phyloP scores from a whole-genome alignment of 1,284 basidiomycete genomes.

The Tilletia setariae region DNA sequence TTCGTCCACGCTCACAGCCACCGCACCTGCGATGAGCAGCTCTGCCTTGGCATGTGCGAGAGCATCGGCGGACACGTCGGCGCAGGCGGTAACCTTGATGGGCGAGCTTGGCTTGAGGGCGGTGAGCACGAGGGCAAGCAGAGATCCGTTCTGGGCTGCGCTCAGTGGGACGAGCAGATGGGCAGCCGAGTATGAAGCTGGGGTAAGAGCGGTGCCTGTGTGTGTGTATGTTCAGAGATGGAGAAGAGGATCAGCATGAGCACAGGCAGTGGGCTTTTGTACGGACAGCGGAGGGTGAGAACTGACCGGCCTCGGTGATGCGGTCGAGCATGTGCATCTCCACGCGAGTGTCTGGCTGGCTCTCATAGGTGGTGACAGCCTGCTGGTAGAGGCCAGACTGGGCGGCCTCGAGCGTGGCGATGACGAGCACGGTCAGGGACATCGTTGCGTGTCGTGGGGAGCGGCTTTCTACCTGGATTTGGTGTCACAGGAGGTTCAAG shows the following conservation, averaged over 20 bases:
- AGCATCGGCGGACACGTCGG: neutral
- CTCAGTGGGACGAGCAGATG: neutral
- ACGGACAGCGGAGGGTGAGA: neutral
- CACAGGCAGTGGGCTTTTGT: neutral
- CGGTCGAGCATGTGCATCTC: constrained; percentile 54
- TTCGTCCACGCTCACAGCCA: neutral
- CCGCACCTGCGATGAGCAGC: constrained; percentile 5
- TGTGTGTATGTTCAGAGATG: too few species aligned
- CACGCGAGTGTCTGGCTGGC: constrained; percentile 29
- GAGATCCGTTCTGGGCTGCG: neutral
- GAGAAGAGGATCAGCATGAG: too few species aligned
- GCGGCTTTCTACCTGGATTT: too few species aligned
- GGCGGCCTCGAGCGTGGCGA: constrained; percentile 47
- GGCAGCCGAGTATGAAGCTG: constrained; percentile 13
- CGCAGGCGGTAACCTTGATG: constrained; percentile 10
- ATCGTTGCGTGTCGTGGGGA: neutral
- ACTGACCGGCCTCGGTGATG: constrained; percentile 40
- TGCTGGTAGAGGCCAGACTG: constrained; percentile 43
- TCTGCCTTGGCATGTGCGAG: constrained; percentile 5
- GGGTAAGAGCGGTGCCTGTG: constrained; percentile 9
- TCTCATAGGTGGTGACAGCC: constrained; percentile 28
- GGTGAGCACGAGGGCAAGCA: neutral
- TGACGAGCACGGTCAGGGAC: constrained; percentile 29
- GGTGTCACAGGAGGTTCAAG: too few species aligned
- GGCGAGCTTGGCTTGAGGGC: constrained; percentile 7